These are phyloP conservation scores for Tulasnella sp. DNA, from an alignment of 768 basidiomycete genomes.

Conservation along the genomic window DNA sequence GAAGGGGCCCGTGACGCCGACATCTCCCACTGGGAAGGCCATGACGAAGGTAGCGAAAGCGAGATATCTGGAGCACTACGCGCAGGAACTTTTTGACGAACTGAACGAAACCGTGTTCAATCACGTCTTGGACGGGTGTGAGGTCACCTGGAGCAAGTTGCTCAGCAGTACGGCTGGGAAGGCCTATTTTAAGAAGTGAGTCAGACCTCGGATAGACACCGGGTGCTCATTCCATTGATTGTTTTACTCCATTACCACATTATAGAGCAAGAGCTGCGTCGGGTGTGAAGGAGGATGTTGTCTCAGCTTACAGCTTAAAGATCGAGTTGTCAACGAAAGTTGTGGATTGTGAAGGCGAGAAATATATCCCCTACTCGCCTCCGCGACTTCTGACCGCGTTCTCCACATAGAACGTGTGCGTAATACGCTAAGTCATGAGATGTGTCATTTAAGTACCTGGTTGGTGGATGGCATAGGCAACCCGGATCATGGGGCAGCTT, in stretches of 20 bases:
- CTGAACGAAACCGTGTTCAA: slow-evolving; percentile 10
- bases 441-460: slow-evolving; percentile 36
- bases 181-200: slow-evolving; percentile 13
- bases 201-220: background rate
- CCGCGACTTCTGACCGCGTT: background rate
- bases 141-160: slow-evolving; percentile 16
- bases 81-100: slow-evolving; percentile 14
- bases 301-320: background rate
- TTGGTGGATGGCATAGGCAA: slow-evolving; percentile 29
- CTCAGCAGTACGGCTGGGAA: slow-evolving; percentile 16
- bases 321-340: slow-evolving; percentile 34
- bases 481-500: slow-evolving; percentile 31
- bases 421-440: slow-evolving; percentile 34
- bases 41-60: slow-evolving; percentile 8
- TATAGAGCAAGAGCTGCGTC: background rate
- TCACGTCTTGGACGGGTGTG: slow-evolving; percentile 13
- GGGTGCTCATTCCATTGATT: background rate
- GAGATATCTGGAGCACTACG: slow-evolving; percentile 11
- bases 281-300: background rate
- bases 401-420: slow-evolving; percentile 27
- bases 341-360: slow-evolving; percentile 28
- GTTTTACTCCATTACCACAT: background rate
- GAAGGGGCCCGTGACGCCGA: slow-evolving; percentile 2
- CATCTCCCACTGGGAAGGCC: slow-evolving; percentile 10
- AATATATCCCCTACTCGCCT: background rate